Evolutionary conservation across 305 asterid genomes (phyloP).

Genomic region (Ilex paraguariensis): DNA sequence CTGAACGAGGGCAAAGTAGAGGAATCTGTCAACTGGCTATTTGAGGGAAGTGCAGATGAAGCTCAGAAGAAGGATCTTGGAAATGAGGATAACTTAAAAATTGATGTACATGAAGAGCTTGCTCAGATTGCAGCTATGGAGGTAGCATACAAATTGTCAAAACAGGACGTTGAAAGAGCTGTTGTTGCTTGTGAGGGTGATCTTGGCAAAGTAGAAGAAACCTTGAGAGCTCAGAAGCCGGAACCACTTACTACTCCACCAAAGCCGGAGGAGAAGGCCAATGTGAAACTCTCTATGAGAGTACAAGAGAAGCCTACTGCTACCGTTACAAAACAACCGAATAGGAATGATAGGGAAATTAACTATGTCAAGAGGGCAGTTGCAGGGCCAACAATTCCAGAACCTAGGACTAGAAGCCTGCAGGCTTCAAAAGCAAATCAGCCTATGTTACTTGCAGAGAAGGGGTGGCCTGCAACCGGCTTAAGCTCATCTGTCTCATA

Average conservation of each 20-base stretch:
- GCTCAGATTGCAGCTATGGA: neutral
- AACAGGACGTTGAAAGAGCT: conserved; percentile 1
- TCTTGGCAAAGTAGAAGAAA: neutral
- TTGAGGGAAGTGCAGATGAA: conserved; percentile 1
- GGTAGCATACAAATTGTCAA: neutral
- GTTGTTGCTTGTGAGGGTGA: conserved; percentile 6
- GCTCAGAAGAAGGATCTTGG: conserved; percentile 1
- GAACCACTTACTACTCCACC: conserved; percentile 1
- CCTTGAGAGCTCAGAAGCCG: neutral
- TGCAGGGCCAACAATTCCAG: neutral
- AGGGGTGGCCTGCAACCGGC: neutral
- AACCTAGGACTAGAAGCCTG: neutral
- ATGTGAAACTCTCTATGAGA: neutral
- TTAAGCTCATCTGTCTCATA: neutral
- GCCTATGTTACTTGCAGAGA: neutral
- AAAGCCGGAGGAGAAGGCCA: neutral
- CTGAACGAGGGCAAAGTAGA: neutral
- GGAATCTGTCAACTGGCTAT: neutral
- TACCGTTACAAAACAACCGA: neutral
- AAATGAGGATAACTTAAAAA: neutral
- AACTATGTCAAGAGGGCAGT: neutral
- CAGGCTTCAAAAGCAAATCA: neutral
- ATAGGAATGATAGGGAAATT: neutral
- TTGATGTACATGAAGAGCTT: neutral
- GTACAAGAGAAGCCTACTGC: neutral